Evolutionary conservation across 345 rosid genomes (phyloP), one percentile per base, ranked within the genome.

Genomic region (Noccaea caerulescens): DNA sequence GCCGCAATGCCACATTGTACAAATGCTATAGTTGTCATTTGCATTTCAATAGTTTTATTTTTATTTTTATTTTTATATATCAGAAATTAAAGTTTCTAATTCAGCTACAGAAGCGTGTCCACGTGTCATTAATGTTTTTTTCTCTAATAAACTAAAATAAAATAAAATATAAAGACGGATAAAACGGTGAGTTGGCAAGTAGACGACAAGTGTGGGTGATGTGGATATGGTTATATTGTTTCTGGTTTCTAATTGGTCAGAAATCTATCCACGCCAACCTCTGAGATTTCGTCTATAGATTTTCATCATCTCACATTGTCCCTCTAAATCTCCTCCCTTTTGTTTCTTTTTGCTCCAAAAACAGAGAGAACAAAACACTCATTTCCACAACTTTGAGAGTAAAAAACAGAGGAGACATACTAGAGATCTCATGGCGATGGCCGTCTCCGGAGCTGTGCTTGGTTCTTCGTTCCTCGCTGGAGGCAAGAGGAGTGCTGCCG

Each of bases 391-490:
- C 68, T 36, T 1, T 1, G 6, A 73, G 60, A 53, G 51, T 39
- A 9, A 49, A 11, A 44, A 58, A 18, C 30, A 43, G 32, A 46
- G 46, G 63, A 68, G 10, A 1, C 20, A 45, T n/a, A 42, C 4
- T 27, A 51, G 12, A 66, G 18, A 71, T 73, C 68, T 68, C 25
- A 85, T 84, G 85, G 94, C 94, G 41, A 82, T 87, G 46, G 79
- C 93, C 8, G 71, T 87, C 42, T 85, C 89, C 4, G 91, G 85
- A 36, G 91, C 97, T 68, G 84, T 94, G n/a, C 71, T 90, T 73
- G 91, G 90, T 16, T 94, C 99, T 43, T 78, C 96, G 1, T 94
- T 94, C 82, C 60, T 94, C 57, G 3, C 79, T 30, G 91, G 96
- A 41, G 77, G 85, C 9, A 84, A 78, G 76, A 81, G 66, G 44